These are phyloP conservation scores for Daldinia childiae DNA, from an alignment of 495 filamentous ascomycete genomes.

Conservation along the genomic window DNA sequence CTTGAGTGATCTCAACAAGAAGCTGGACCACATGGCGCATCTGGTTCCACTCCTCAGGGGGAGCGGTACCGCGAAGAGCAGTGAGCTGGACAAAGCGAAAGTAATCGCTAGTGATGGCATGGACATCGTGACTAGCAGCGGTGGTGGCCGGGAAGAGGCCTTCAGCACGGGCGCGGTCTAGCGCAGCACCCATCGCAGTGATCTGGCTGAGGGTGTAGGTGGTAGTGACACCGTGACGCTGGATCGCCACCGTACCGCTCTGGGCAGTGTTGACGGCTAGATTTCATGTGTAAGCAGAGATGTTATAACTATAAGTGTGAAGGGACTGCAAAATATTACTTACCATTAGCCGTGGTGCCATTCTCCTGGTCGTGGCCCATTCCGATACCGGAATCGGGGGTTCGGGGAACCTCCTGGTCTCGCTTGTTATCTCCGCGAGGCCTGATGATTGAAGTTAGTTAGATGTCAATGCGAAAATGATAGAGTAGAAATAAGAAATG, in stretches of 20 bases:
- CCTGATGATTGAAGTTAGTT: slow-evolving; percentile 3
- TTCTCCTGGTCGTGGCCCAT: not conserved
- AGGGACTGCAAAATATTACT: not conserved
- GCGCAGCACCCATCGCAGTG: slow-evolving; percentile 26
- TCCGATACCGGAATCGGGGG: slow-evolving; percentile 6
- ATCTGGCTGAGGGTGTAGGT: slow-evolving; percentile 6
- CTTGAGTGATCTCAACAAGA: slow-evolving; percentile 27
- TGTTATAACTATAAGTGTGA: not conserved
- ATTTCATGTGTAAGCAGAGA: slow-evolving; percentile 10
- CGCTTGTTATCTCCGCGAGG: not conserved
- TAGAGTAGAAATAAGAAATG: not conserved
- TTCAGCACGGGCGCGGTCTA: slow-evolving; percentile 41
- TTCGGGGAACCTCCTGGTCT: not conserved
- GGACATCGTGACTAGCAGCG: slow-evolving; percentile 15
- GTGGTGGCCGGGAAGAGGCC: slow-evolving; percentile 37
- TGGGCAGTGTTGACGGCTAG: not conserved
- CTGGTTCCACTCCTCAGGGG: slow-evolving; percentile 31
- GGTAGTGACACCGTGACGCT: not conserved
- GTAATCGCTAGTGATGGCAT: slow-evolving; percentile 32
- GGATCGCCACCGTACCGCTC: not conserved
- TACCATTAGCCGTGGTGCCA: slow-evolving; percentile 5
- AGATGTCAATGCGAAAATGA: not conserved
- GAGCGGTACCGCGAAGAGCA: slow-evolving; percentile 17
- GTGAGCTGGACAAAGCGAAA: slow-evolving; percentile 18
- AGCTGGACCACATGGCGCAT: slow-evolving; percentile 26